A percentile compares a stretch with the other conserved stretches of the same genome.
These are phyloP conservation scores for Malus hybrid DNA, from an alignment of 331 rosid species.

Conservation along the genomic window DNA sequence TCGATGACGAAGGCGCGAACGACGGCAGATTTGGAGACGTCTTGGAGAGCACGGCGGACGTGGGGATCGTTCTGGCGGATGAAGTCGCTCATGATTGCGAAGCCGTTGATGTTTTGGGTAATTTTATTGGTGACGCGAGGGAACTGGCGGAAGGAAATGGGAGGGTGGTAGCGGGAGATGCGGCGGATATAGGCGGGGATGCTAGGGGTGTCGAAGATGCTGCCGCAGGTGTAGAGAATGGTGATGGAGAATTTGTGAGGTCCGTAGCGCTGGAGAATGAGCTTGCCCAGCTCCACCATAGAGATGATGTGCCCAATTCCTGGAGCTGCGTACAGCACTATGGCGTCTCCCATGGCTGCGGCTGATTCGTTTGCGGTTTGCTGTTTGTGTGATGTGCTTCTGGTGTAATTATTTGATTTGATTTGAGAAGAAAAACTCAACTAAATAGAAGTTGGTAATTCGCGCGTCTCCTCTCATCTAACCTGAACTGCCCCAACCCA, in stretches of 20 bases:
- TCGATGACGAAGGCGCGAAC: constrained; percentile 38
- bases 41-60: constrained; percentile 10
- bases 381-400: background rate
- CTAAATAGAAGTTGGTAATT: no score
- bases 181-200: constrained; percentile 24
- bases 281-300: constrained; percentile 45
- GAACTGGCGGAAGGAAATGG: constrained; percentile 46
- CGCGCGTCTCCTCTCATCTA: no score
- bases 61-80: constrained; percentile 16
- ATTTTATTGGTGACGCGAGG: background rate
- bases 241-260: constrained; percentile 13
- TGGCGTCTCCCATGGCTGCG: background rate
- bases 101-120: background rate
- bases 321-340: constrained; percentile 28
- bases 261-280: constrained; percentile 3
- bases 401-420: no score
- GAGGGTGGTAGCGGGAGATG: constrained; percentile 31
- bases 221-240: constrained; percentile 42
- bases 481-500: no score
- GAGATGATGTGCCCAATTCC: constrained; percentile 39
- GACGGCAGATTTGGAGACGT: background rate
- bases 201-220: background rate
- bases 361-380: background rate
- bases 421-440: no score
- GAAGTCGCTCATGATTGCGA: constrained; percentile 14